These are phyloP conservation scores for Rubus parviflorus DNA, from an alignment of 306 rosid species.

Conservation along the genomic window DNA sequence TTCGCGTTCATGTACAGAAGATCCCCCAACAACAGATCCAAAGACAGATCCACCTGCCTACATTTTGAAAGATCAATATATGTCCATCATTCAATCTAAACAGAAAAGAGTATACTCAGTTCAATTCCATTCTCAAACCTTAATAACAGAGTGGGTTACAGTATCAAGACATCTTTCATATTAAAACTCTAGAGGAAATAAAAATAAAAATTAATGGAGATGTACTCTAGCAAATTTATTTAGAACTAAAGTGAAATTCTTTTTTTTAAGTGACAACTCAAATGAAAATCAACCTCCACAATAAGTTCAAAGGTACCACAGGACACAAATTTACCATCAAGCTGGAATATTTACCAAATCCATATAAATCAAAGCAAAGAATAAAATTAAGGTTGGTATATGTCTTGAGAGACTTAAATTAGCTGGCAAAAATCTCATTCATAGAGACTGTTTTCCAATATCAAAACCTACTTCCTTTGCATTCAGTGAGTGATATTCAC, in stretches of 20 bases:
- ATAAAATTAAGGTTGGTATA: neutral
- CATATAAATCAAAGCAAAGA: neutral
- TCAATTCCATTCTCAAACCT: slow-evolving; percentile 1
- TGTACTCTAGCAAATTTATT: neutral
- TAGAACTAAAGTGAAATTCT: neutral
- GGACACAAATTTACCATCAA: neutral
- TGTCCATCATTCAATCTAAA: slow-evolving; percentile 8
- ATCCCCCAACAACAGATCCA: slow-evolving; percentile 95
- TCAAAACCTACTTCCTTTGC: neutral
- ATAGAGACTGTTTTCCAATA: too few relatives aligned
- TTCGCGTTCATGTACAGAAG: slow-evolving; percentile 65
- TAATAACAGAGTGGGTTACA: neutral
- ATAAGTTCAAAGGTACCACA: neutral
- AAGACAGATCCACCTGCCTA: slow-evolving; percentile 71
- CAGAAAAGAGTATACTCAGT: neutral
- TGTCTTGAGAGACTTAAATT: neutral
- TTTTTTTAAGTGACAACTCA: neutral
- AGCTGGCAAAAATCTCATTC: neutral
- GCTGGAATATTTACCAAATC: neutral
- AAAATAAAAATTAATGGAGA: neutral
- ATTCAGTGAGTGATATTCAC: neutral
- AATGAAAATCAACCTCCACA: neutral
- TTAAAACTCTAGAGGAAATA: neutral
- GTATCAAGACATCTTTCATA: neutral
- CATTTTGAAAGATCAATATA: slow-evolving; percentile 29